Percentiles rank a stretch among this genome's conserved stretches.
Conservation (phyloP, 2,329 filamentous ascomycete genomes). For the Curvularia sp. region DNA sequence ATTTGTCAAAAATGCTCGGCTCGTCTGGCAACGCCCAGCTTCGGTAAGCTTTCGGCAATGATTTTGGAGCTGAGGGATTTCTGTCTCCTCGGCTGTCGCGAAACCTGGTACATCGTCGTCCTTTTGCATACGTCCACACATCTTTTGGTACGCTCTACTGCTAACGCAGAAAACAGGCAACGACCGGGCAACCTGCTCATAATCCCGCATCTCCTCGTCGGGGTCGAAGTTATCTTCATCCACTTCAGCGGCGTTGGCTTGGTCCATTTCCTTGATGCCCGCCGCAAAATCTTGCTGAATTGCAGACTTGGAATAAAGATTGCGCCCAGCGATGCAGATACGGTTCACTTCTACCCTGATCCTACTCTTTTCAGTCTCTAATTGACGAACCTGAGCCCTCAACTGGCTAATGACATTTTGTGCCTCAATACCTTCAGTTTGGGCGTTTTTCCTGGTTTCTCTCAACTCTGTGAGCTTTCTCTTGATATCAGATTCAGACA, state of each 20-base stretch:
- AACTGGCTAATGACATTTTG: constrained; percentile 48
- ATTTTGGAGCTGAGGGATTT: too few species aligned
- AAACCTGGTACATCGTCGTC: too few species aligned
- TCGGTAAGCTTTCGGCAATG: too few species aligned
- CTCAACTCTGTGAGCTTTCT: constrained; percentile 55
- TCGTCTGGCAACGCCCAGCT: too few species aligned
- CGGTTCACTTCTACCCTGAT: constrained; percentile 48
- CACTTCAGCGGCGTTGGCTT: constrained; percentile 61
- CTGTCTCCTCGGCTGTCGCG: too few species aligned
- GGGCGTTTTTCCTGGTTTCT: constrained; percentile 50
- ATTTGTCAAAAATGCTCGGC: too few species aligned
- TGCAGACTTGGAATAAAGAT: constrained; percentile 61
- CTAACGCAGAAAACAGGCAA: too few species aligned
- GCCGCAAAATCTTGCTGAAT: constrained; percentile 67
- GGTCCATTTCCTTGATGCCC: constrained; percentile 66
- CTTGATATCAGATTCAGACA: constrained; percentile 52
- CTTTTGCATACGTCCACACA: too few species aligned
- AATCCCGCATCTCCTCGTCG: constrained; percentile 63
- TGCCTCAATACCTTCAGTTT: too few species aligned
- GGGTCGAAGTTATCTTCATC: constrained; percentile 64
- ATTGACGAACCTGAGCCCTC: constrained; percentile 33
- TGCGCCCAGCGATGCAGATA: constrained; percentile 63
- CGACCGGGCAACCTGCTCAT: constrained; percentile 61
- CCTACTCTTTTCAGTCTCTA: constrained; percentile 39
- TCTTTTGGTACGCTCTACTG: too few species aligned